These are phyloP conservation scores for Trichoderma parareesei DNA, from an alignment of 495 filamentous ascomycete species.

Conservation along the genomic window DNA sequence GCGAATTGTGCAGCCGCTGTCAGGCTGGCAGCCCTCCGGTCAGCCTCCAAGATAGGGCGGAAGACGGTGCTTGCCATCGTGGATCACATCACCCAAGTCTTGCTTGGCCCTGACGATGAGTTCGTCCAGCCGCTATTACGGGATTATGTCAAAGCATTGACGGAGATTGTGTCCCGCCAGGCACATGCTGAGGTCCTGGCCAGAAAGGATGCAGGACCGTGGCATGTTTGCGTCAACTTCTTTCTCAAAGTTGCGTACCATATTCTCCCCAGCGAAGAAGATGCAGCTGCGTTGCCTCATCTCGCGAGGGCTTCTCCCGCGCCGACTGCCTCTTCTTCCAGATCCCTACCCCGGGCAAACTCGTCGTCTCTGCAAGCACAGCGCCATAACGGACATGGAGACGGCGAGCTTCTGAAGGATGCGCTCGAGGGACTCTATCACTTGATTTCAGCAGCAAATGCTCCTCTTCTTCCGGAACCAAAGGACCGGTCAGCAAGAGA, in stretches of 20 bases:
- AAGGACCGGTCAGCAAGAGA: constrained; percentile 28
- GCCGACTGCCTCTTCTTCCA: constrained; percentile 21
- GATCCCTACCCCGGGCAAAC: constrained; percentile 25
- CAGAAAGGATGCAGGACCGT: constrained; percentile 43
- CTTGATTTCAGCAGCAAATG: constrained; percentile 60
- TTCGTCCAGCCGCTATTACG: constrained; percentile 64
- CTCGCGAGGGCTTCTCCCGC: constrained; percentile 33
- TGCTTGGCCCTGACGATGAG: constrained; percentile 53
- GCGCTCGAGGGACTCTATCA: constrained; percentile 57
- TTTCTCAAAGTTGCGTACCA: constrained; percentile 28
- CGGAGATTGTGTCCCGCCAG: constrained; percentile 57
- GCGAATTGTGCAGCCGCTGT: constrained; percentile 63
- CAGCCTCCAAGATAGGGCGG: constrained; percentile 55
- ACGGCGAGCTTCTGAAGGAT: constrained; percentile 26
- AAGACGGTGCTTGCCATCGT: constrained; percentile 72
- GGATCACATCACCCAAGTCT: constrained; percentile 70
- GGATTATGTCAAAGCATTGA: constrained; percentile 71
- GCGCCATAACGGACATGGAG: neutral
- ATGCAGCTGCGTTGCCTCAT: neutral
- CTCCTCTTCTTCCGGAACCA: constrained; percentile 52
- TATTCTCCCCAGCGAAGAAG: neutral
- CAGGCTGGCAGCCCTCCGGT: constrained; percentile 59
- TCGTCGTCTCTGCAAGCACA: constrained; percentile 14
- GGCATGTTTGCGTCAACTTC: constrained; percentile 62
- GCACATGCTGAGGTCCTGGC: constrained; percentile 72